Base-by-base conservation (phyloP, 208 protist species). In the Acanthamoeba castellanii region DNA sequence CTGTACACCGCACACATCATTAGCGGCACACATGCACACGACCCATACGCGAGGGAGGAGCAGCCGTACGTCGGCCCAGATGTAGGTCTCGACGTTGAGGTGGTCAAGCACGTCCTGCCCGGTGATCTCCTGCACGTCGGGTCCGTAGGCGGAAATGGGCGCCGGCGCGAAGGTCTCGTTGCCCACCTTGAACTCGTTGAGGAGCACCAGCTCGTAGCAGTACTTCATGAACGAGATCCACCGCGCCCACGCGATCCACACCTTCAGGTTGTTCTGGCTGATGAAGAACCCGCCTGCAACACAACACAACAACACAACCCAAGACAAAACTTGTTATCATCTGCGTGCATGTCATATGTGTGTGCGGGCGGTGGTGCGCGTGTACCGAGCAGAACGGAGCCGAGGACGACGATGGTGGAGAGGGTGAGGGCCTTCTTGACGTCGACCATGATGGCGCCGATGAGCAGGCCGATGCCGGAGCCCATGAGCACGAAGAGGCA, bases 221-320 rank as follows among this genome's bases (percentile, higher is more conserved):
- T 95, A 95, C 82, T 95, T 95, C 45, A 95, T 27, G 82, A 95
- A 95, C 27, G 93, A 95, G 6, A 81, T 55, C 68, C 72, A 95
- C 7, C 89, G 61, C 11, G 89, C 89, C 89, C 89, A 93, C 18
- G 64, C 1, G 42, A 93, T 81, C 66, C 61, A 93, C 16, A 32
- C 22, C 1, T 18, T 30, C 42, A 95, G 95, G 61, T 94, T 90
- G 9, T 74, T 55, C 57, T 32, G 20, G 5, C n/a, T 22, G 42
- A 96, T 52, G 55, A 96, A 89, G 95, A 94, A 94, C 34, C 95
- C 95, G 13, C 88, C n/a, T n/a, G n/a, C n/a, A n/a, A n/a, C n/a
- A n/a, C n/a, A n/a, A n/a, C n/a, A n/a, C n/a, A n/a, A n/a, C n/a
- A n/a, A n/a, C n/a, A n/a, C n/a, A n/a, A n/a, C n/a, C n/a, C n/a